These are phyloP conservation scores for Helichrysum umbraculigerum DNA, from an alignment of 129 eudicot species.

Conservation along the genomic window DNA sequence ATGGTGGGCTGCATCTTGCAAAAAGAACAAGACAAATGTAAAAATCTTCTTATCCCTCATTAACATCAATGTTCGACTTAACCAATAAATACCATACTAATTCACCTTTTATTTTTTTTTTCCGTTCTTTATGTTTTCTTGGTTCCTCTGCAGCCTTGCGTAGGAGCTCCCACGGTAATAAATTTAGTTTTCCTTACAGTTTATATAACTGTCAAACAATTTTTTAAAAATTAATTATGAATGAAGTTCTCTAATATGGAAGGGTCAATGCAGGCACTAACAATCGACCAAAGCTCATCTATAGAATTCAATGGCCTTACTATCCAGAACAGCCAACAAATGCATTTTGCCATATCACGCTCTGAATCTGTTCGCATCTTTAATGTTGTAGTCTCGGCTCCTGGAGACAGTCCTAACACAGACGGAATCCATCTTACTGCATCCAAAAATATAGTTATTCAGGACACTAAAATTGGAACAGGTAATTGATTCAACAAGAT, in stretches of 20 bases:
- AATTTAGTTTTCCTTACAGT: slow-evolving; percentile 13
- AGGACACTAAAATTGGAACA: slow-evolving; percentile 83
- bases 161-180: slow-evolving; percentile 91
- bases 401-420: slow-evolving; percentile 97
- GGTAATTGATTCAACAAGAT: slow-evolving; percentile 39
- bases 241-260: slow-evolving; percentile 11
- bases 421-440: slow-evolving; percentile 90
- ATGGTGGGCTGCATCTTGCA: slow-evolving; percentile 99
- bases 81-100: slow-evolving; percentile 25
- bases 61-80: slow-evolving; percentile 4
- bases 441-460: slow-evolving; percentile 68
- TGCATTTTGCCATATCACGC: slow-evolving; percentile 76
- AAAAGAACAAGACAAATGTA: slow-evolving; percentile 89
- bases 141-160: slow-evolving; percentile 71
- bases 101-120: background rate
- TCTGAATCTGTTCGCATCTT: slow-evolving; percentile 62
- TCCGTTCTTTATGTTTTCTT: slow-evolving; percentile 18
- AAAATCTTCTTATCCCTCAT: slow-evolving; percentile 14
- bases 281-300: slow-evolving; percentile 71
- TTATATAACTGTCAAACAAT: slow-evolving; percentile 16
- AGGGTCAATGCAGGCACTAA: slow-evolving; percentile 66
- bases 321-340: slow-evolving; percentile 82
- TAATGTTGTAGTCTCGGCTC: slow-evolving; percentile 69
- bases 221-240: background rate
- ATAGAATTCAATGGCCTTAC: slow-evolving; percentile 83